Evolutionary conservation across 306 rosid genomes (phyloP).

Genomic region (Quercus gilva): DNA sequence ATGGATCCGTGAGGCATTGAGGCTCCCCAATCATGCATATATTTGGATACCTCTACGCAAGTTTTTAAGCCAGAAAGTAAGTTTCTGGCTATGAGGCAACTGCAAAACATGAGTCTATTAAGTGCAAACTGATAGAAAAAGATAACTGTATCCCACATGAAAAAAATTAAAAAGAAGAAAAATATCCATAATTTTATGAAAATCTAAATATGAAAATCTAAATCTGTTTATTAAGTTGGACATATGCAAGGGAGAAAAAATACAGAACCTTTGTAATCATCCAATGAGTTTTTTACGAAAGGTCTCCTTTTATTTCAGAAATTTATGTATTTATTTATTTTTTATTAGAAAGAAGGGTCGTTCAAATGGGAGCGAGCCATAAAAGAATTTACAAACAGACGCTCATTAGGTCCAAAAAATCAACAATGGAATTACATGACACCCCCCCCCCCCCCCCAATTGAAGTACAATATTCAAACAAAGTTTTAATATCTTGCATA

Average conservation of each 20-base stretch:
- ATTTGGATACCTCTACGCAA: constrained; percentile 75
- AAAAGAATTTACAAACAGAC: no score
- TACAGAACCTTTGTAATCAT: background rate
- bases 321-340: no score
- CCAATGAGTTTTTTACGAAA: no score
- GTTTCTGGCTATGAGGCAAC: constrained; percentile 97
- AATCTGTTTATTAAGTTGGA: background rate
- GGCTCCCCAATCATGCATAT: constrained; percentile 74
- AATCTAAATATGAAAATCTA: background rate
- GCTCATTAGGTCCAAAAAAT: no score
- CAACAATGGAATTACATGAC: no score
- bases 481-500: no score
- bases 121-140: constrained; percentile 13
- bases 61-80: constrained; percentile 92
- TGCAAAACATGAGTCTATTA: constrained; percentile 42
- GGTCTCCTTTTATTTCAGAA: no score
- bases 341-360: no score
- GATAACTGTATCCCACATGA: constrained; percentile 3
- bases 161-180: background rate
- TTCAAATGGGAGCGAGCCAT: no score
- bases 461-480: no score
- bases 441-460: no score
- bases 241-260: background rate
- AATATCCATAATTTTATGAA: constrained; percentile 13
- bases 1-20: constrained; percentile 45